Conservation (phyloP, 768 basidiomycete species). For the Mycena haematopus region DNA sequence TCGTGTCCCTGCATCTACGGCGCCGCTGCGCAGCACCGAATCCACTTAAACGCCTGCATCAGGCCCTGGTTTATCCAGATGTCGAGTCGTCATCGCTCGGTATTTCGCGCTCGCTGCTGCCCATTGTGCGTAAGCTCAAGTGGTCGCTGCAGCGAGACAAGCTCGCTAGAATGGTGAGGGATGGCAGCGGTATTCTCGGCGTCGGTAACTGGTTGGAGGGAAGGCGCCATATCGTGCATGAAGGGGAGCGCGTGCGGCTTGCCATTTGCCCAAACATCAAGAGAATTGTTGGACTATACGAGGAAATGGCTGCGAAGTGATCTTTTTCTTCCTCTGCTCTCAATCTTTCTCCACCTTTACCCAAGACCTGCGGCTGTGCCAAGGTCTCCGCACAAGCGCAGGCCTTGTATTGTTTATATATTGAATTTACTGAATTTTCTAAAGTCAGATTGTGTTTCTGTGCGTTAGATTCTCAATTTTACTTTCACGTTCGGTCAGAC, state of each 20-base stretch:
- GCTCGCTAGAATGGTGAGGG: conserved; percentile 63
- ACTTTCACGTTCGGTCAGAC: no score
- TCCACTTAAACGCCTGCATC: conserved; percentile 52
- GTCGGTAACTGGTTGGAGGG: conserved; percentile 65
- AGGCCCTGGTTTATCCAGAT: conserved; percentile 64
- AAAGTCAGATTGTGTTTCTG: no score
- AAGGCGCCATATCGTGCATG: conserved; percentile 55
- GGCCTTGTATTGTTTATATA: not conserved
- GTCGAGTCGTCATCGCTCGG: conserved; percentile 62
- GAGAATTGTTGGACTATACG: conserved; percentile 66
- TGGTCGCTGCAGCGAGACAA: conserved; percentile 73
- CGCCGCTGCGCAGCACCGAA: conserved; percentile 47
- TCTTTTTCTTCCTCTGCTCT: not conserved
- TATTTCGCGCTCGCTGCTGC: conserved; percentile 67
- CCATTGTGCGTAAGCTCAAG: conserved; percentile 70
- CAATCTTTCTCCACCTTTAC: not conserved
- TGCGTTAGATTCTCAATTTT: not conserved
- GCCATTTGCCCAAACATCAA: conserved; percentile 71
- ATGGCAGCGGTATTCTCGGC: conserved; percentile 44
- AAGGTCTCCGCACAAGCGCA: no score
- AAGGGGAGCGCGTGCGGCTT: conserved; percentile 69
- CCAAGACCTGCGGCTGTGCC: not conserved
- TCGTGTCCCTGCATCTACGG: conserved; percentile 62
- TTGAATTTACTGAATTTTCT: not conserved
- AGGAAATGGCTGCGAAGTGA: conserved; percentile 40